Evolutionary conservation across 495 filamentous ascomycete genomes (phyloP).

Genomic region (Bombardia bombarda): DNA sequence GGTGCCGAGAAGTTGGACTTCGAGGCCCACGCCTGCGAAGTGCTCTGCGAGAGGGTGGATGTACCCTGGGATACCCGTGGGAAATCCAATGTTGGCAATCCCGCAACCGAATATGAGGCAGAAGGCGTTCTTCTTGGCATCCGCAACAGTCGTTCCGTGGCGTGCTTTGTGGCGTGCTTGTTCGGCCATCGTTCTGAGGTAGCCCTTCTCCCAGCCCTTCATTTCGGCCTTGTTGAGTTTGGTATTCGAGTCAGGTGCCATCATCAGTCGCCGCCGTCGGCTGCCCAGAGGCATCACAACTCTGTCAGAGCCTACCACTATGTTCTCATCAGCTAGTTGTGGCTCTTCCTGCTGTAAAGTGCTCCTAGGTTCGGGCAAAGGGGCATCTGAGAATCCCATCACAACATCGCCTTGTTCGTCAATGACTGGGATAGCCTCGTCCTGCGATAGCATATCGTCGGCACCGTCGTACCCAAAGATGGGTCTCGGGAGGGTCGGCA

Average conservation of each 20-base stretch:
- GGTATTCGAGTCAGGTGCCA: conserved; percentile 32
- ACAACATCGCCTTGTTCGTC: conserved; percentile 15
- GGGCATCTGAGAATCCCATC: conserved; percentile 7
- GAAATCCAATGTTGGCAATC: conserved; percentile 26
- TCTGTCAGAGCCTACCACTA: conserved; percentile 6
- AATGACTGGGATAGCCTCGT: conserved; percentile 1
- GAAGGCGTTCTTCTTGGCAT: conserved; percentile 39
- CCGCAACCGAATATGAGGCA: conserved; percentile 37
- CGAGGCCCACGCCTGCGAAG: conserved; percentile 31
- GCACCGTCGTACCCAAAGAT: too few species aligned
- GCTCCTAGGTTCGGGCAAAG: conserved; percentile 7
- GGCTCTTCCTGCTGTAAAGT: neutral
- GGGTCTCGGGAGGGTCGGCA: conserved; percentile 23
- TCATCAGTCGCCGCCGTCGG: conserved; percentile 16
- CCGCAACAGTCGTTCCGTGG: conserved; percentile 8
- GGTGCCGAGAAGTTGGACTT: conserved; percentile 17
- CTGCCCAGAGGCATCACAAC: conserved; percentile 16
- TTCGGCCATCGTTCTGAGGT: conserved; percentile 48
- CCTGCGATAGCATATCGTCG: too few species aligned
- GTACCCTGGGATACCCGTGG: conserved; percentile 17
- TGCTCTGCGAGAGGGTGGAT: conserved; percentile 25
- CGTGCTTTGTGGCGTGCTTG: conserved; percentile 18
- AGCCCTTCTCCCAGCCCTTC: conserved; percentile 51
- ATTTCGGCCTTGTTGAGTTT: conserved; percentile 48
- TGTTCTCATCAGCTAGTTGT: conserved; percentile 2